Base-by-base conservation (phyloP, 306 rosid species). In the Cucumis hystrix region DNA sequence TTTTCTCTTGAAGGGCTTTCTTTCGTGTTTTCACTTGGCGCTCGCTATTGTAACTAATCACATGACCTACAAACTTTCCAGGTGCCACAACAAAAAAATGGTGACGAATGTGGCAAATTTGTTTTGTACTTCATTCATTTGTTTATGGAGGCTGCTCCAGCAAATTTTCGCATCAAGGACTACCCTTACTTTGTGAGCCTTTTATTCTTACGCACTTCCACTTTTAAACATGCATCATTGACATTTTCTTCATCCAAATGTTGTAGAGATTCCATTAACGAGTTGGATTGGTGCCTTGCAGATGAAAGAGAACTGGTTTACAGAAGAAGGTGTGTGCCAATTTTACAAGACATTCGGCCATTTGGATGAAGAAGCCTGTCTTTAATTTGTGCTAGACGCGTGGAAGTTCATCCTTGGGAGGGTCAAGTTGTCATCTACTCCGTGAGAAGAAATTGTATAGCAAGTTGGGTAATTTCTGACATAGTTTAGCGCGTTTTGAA, bases 41-140 rank as follows among this genome's bases (percentile, higher is more conserved):
- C 47, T 41, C 3, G 47, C 3, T 47, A 47, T 13, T 47, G 54
- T 47, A 12, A 68, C 65, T 71, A 49, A 71, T 54, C 43, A 30
- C 33, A 40, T 12, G 21, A 30, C 33, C 39, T 23, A 41, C 23
- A 30, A 30, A 60, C 56, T 61, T 55, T 85, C 79, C 77, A 92
- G 97, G 97, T 92, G 28, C 97, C 97, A 20, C 96, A 88, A 61
- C 96, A 92, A 86, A 86, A 86, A 79, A 86, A 88, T 80, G 91
- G 81, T 37, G 83, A 81, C 47, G 97, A 88, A 76, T 92, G 97
- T 33, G 97, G 97, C 61, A 85, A 78, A 76, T 92, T 88, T 40
- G 93, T 88, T 83, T 91, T 92, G 77, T 87, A 86, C 89, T 92
- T 84, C 85, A 87, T 88, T 77, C 80, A 84, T 43, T 79, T 85